Conservation (phyloP, 2,329 filamentous ascomycete genomes). For the Sordariomycetes sp. region DNA sequence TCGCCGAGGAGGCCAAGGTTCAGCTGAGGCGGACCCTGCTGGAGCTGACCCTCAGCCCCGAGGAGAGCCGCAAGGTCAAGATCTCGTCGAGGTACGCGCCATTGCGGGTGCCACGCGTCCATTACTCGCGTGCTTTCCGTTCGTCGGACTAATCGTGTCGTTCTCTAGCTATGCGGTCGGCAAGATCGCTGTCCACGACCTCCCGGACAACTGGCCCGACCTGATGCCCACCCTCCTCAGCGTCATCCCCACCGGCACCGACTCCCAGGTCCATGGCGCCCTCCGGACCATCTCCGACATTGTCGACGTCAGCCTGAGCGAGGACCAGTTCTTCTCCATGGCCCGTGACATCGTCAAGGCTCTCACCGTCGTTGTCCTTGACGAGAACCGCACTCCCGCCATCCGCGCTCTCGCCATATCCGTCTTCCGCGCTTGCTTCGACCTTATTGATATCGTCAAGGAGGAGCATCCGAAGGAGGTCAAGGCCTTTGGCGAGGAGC, state of each 20-base stretch:
- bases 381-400: slow-evolving; percentile 58
- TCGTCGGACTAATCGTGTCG: not conserved
- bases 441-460: slow-evolving; percentile 92
- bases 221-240: slow-evolving; percentile 70
- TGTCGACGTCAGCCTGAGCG: slow-evolving; percentile 84
- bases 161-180: slow-evolving; percentile 57
- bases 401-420: slow-evolving; percentile 77
- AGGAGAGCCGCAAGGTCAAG: slow-evolving; percentile 68
- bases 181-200: slow-evolving; percentile 89
- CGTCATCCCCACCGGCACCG: slow-evolving; percentile 61
- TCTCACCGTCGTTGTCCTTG: slow-evolving; percentile 70
- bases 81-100: slow-evolving; percentile 62
- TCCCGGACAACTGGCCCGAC: slow-evolving; percentile 88
- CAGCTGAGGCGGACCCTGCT: slow-evolving; percentile 63
- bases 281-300: slow-evolving; percentile 79
- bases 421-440: slow-evolving; percentile 84
- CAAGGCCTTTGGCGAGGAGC: slow-evolving; percentile 78
- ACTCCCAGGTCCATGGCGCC: slow-evolving; percentile 76
- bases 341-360: slow-evolving; percentile 75
- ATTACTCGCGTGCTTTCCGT: not conserved
- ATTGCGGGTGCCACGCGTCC: not conserved
- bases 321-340: slow-evolving; percentile 88
- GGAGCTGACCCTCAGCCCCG: slow-evolving; percentile 40
- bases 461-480: slow-evolving; percentile 82
- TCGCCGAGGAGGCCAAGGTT: slow-evolving; percentile 56